Evolutionary conservation across 495 filamentous ascomycete species (phyloP).

Genomic region (Tuber brumale): DNA sequence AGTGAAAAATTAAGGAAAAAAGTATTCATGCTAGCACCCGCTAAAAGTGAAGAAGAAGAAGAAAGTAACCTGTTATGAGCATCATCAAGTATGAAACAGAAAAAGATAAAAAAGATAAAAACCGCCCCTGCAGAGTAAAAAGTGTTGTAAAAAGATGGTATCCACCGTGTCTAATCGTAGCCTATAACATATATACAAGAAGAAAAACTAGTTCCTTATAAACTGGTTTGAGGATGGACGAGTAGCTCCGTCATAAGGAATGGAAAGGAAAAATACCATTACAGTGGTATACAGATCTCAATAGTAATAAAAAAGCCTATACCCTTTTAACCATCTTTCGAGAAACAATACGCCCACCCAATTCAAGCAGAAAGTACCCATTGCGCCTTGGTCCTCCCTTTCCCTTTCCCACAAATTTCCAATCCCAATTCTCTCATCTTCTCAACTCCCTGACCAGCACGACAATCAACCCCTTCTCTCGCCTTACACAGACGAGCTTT

Average conservation of each 20-base stretch:
- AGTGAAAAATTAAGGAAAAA: slow-evolving; percentile 35
- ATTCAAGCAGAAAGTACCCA: slow-evolving; percentile 68
- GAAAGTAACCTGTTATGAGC: slow-evolving; percentile 39
- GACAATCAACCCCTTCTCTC: slow-evolving; percentile 57
- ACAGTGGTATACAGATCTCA: slow-evolving; percentile 5
- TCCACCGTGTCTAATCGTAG: slow-evolving; percentile 35
- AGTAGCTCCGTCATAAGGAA: slow-evolving; percentile 26
- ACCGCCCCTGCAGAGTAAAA: slow-evolving; percentile 10
- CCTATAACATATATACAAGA: slow-evolving; percentile 46
- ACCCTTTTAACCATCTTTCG: slow-evolving; percentile 12
- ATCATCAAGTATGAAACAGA: slow-evolving; percentile 35
- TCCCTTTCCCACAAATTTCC: slow-evolving; percentile 72
- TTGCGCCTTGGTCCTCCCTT: slow-evolving; percentile 56
- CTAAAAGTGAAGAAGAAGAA: slow-evolving; percentile 42
- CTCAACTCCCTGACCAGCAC: slow-evolving; percentile 80
- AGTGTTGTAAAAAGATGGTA: slow-evolving; percentile 9
- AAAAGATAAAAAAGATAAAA: slow-evolving; percentile 8
- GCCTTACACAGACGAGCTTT: slow-evolving; percentile 47
- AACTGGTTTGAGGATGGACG: slow-evolving; percentile 21
- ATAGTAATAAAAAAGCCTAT: slow-evolving; percentile 23
- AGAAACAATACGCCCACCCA: slow-evolving; percentile 16
- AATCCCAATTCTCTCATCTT: slow-evolving; percentile 91
- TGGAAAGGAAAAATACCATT: slow-evolving; percentile 14
- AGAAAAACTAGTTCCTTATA: slow-evolving; percentile 31
- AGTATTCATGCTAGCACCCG: slow-evolving; percentile 24